Evolutionary conservation across 2,329 filamentous ascomycete species (phyloP).

Genomic region (Penicillium sp.): DNA sequence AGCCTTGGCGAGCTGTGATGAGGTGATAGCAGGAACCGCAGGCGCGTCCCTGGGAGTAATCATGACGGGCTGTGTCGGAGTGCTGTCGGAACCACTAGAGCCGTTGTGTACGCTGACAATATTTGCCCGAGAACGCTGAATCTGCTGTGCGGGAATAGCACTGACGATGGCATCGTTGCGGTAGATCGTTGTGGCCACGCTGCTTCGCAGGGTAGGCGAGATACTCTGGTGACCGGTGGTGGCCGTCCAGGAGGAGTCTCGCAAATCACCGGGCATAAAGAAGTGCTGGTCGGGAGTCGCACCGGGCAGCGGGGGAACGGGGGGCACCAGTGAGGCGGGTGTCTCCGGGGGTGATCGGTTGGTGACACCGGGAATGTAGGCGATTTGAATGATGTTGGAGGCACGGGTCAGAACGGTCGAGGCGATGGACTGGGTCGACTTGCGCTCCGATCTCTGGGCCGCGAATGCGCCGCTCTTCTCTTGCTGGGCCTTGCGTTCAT

Average conservation of each 20-base stretch:
- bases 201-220: constrained; percentile 49
- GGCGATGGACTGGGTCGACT: constrained; percentile 88
- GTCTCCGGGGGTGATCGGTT: constrained; percentile 85
- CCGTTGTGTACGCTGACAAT: constrained; percentile 86
- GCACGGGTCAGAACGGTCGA: constrained; percentile 92
- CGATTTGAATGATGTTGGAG: constrained; percentile 98
- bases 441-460: constrained; percentile 57
- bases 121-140: constrained; percentile 80
- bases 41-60: constrained; percentile 50
- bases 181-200: constrained; percentile 90
- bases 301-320: constrained; percentile 83
- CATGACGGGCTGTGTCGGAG: constrained; percentile 38
- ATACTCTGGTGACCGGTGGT: constrained; percentile 53
- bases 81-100: constrained; percentile 34
- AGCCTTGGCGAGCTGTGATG: constrained; percentile 40
- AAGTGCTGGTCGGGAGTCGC: constrained; percentile 74
- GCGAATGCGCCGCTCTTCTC: constrained; percentile 52
- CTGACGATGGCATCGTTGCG: constrained; percentile 83
- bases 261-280: constrained; percentile 84
- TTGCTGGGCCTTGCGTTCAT: constrained; percentile 53
- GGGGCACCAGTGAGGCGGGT: constrained; percentile 75
- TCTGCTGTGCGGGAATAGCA: constrained; percentile 73
- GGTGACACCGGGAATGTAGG: constrained; percentile 95
- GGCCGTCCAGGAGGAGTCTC: constrained; percentile 84
- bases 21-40: constrained; percentile 67